phyloP scores from a whole-genome alignment of 2,329 filamentous ascomycete species.

The Calonectria pseudoreteaudii region DNA sequence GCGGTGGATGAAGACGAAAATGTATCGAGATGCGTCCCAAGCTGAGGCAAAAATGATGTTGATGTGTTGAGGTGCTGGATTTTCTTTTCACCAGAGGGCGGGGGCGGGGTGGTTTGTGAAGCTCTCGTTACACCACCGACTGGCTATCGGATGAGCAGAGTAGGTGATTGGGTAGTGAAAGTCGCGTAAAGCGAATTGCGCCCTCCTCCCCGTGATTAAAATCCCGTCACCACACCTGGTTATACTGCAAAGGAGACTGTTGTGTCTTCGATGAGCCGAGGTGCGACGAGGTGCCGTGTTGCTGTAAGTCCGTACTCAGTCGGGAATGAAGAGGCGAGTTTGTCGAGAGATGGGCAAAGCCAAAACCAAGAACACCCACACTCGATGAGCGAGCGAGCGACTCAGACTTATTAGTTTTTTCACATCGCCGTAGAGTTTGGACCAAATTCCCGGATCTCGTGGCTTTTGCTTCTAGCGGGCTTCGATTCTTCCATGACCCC shows the following conservation, averaged over 20 bases:
- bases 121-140: slow-evolving; percentile 1
- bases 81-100: not conserved
- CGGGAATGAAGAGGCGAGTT: not conserved
- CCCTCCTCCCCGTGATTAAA: slow-evolving; percentile 26
- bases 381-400: not conserved
- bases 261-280: slow-evolving; percentile 4
- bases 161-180: slow-evolving; percentile 19
- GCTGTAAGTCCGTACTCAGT: not conserved
- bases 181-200: slow-evolving; percentile 21
- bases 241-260: slow-evolving; percentile 6
- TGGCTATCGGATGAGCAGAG: slow-evolving; percentile 23
- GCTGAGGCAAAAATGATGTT: not conserved
- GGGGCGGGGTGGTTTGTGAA: not conserved
- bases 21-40: not conserved
- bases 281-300: not conserved
- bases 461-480: slow-evolving; percentile 31
- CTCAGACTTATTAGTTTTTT: slow-evolving; percentile 19
- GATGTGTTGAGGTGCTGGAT: not conserved
- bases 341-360: not conserved
- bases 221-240: not conserved
- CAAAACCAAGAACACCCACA: not conserved
- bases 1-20: slow-evolving; percentile 1
- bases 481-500: slow-evolving; percentile 23
- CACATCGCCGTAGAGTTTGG: slow-evolving; percentile 33
- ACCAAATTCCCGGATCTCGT: slow-evolving; percentile 32